These are phyloP conservation scores for Pseudotsuga menziesii DNA, from an alignment of 75 land plant genomes.

Conservation along the genomic window DNA sequence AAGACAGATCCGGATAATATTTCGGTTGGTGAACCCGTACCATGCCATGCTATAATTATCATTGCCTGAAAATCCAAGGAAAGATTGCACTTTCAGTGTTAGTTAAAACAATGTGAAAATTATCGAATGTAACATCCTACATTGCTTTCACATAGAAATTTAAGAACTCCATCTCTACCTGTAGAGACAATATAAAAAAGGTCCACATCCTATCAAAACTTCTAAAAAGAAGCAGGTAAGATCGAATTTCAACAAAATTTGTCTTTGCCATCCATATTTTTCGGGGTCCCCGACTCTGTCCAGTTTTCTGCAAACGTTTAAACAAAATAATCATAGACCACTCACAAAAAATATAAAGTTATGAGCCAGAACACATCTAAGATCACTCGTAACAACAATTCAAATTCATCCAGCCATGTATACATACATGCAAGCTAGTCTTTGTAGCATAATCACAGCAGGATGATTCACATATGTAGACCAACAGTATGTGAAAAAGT, in stretches of 20 bases:
- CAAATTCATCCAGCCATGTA: too few relatives aligned
- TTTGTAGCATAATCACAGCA: too few relatives aligned
- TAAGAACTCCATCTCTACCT: constrained; percentile 36
- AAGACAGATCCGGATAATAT: constrained; percentile 43
- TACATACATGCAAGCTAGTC: too few relatives aligned
- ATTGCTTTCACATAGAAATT: neutral
- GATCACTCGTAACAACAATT: too few relatives aligned
- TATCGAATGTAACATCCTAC: neutral
- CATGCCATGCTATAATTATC: constrained; percentile 89
- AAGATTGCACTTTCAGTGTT: neutral
- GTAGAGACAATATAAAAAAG: constrained; percentile 73
- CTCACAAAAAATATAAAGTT: too few relatives aligned
- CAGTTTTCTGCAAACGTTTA: too few relatives aligned
- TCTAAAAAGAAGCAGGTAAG: constrained; percentile 92
- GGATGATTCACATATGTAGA: too few relatives aligned
- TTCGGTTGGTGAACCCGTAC: constrained; percentile 39
- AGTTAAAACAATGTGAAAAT: neutral
- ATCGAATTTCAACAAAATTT: constrained; percentile 92
- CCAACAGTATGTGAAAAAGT: too few relatives aligned
- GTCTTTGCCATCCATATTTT: constrained; percentile 60
- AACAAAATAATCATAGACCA: too few relatives aligned
- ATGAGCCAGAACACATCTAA: too few relatives aligned
- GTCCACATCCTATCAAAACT: constrained; percentile 99
- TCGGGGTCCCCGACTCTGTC: too few relatives aligned
- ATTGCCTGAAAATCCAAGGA: constrained; percentile 38